Evolutionary conservation across 192 early-diverging fungal species (phyloP).

Genomic region (Podila verticillata): DNA sequence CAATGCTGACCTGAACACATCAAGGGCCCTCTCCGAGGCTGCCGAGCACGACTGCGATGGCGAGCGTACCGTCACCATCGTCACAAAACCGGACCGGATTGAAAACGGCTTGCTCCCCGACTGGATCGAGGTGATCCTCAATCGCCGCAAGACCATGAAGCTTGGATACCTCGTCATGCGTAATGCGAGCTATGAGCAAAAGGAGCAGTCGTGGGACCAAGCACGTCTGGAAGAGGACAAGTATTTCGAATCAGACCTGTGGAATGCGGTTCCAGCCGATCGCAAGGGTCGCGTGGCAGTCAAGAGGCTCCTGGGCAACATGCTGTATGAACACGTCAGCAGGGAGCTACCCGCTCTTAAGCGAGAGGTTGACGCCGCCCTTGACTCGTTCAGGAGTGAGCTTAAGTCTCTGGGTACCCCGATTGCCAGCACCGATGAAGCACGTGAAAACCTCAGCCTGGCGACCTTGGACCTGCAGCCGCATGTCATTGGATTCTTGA

Average conservation of each 20-base stretch:
- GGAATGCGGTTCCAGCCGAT: background rate
- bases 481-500: slow-evolving; percentile 4
- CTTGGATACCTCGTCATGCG: slow-evolving; percentile 19
- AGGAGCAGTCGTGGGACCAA: slow-evolving; percentile 11
- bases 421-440: background rate
- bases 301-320: background rate
- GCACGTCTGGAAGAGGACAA: background rate
- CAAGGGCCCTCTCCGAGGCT: background rate
- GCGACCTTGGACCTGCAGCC: background rate
- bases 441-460: background rate
- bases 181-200: background rate
- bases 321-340: slow-evolving; percentile 24
- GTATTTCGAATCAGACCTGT: slow-evolving; percentile 1
- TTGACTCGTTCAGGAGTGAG: background rate
- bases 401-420: slow-evolving; percentile 4
- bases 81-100: slow-evolving; percentile 14
- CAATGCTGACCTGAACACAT: background rate
- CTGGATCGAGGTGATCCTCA: slow-evolving; percentile 8
- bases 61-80: slow-evolving; percentile 18
- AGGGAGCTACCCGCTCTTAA: slow-evolving; percentile 14
- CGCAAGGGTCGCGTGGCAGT: slow-evolving; percentile 19
- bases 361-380: slow-evolving; percentile 2
- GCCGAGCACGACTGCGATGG: background rate
- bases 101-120: background rate
- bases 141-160: slow-evolving; percentile 8